Evolutionary conservation across 768 basidiomycete species (phyloP), one percentile per base, ranked within the genome.

Genomic region (Termitomyces sp.): DNA sequence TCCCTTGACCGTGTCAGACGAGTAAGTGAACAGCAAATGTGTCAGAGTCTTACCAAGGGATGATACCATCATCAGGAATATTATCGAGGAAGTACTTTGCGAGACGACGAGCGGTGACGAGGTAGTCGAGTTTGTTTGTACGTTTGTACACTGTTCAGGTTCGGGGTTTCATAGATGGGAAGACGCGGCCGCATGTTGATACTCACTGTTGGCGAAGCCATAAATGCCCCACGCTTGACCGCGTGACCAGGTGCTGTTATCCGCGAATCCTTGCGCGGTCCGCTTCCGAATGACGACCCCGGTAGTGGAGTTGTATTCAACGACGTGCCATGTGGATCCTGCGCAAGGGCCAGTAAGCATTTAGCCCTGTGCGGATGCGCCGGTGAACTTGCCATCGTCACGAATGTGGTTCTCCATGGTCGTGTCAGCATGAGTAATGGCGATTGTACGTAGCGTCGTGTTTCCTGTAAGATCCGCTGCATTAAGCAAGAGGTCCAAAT

Each of bases 151-250:
- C 88, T 88, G 60, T 18, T 43, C 10, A 49, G 1, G 41, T 6
- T 24, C 14, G 26, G 41, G 3, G 22, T 11, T 41, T 20, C n/a
- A 13, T 3, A 22, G 11, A 14, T 3, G 32, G 9, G 18, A 22
- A 44, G 20, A 28, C 45, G 13, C 14, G 16, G n/a, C 22, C 32
- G 20, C 24, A 26, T 16, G 10, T 14, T 22, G 11, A 33, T 35
- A 73, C 84, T 36, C 60, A 87, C 87, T 87, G 62, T 84, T 86
- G 0, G 86, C 80, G 66, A 83, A 89, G 0, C 87, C 87, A 61
- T 85, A 85, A 40, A 88, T 78, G 0, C 78, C 87, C 87, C 87
- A 89, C 14, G 83, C 79, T 66, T 90, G 84, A 7, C 87, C 87
- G 30, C 88, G 82, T 52, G 84, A 80, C 88, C 88, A 90, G 10